phyloP scores from a whole-genome alignment of 768 basidiomycete genomes.

The Tulasnella calospora region DNA sequence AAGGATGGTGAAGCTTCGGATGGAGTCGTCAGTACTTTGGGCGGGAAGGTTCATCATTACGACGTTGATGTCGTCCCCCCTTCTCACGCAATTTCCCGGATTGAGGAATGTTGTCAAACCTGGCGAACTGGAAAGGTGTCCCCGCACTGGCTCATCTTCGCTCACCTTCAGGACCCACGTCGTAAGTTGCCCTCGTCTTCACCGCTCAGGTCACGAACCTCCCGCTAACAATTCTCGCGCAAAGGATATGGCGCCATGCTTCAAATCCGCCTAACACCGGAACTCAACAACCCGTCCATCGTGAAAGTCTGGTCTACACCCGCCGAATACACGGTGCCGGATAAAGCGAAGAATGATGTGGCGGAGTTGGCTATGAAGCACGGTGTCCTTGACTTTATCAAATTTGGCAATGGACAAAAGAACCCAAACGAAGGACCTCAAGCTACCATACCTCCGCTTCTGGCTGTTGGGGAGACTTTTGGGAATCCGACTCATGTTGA shows the following conservation, averaged over 20 bases:
- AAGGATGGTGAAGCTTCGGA: constrained; percentile 31
- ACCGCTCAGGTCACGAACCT: background rate
- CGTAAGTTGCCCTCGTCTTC: background rate
- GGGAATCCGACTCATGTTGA: constrained; percentile 17
- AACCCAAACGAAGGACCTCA: constrained; percentile 6
- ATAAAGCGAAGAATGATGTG: background rate
- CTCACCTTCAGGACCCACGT: background rate
- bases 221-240: background rate
- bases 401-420: background rate
- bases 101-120: constrained; percentile 52
- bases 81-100: constrained; percentile 37
- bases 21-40: background rate
- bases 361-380: background rate
- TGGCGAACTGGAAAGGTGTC: constrained; percentile 52
- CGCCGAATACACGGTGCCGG: background rate
- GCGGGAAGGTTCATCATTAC: background rate
- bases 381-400: background rate
- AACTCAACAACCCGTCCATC: background rate
- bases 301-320: background rate
- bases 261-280: background rate
- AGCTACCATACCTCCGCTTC: constrained; percentile 15
- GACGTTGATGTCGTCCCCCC: constrained; percentile 10
- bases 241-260: background rate
- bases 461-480: background rate
- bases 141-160: constrained; percentile 45